Evolutionary conservation across 2,329 filamentous ascomycete species (phyloP).

Genomic region (Talaromyces atroroseus): DNA sequence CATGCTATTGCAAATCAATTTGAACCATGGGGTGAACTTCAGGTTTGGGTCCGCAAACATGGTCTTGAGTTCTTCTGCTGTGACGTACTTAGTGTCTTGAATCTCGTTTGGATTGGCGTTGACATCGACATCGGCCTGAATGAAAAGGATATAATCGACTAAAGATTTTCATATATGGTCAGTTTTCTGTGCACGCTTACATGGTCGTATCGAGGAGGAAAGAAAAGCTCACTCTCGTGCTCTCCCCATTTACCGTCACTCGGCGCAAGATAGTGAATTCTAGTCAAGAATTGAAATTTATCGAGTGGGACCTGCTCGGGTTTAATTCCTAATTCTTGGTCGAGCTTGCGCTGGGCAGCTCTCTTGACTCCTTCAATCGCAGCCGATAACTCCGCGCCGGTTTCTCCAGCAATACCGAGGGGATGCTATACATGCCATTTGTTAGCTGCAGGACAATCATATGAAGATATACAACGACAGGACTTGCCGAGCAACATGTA

Average conservation of each 20-base stretch:
- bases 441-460: background rate
- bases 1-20: constrained; percentile 96
- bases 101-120: constrained; percentile 83
- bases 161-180: background rate
- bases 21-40: constrained; percentile 98
- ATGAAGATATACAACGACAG: too few species aligned
- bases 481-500: constrained; percentile 75
- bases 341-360: constrained; percentile 85
- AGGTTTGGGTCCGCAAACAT: constrained; percentile 77
- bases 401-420: constrained; percentile 84
- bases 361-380: constrained; percentile 82
- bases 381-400: constrained; percentile 72
- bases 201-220: background rate
- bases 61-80: constrained; percentile 70
- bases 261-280: constrained; percentile 97
- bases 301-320: constrained; percentile 82
- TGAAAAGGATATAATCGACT: constrained; percentile 99
- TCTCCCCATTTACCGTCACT: constrained; percentile 98
- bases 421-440: constrained; percentile 54
- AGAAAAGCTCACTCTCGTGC: constrained; percentile 73
- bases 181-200: background rate
- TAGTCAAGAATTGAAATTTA: constrained; percentile 86
- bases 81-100: constrained; percentile 76
- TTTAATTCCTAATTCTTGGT: constrained; percentile 93
- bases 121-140: constrained; percentile 85